Percentiles rank a stretch among this genome's conserved stretches.
Evolutionary conservation across 257 asterid genomes (phyloP).

Genomic region (Primulina eburnea): DNA sequence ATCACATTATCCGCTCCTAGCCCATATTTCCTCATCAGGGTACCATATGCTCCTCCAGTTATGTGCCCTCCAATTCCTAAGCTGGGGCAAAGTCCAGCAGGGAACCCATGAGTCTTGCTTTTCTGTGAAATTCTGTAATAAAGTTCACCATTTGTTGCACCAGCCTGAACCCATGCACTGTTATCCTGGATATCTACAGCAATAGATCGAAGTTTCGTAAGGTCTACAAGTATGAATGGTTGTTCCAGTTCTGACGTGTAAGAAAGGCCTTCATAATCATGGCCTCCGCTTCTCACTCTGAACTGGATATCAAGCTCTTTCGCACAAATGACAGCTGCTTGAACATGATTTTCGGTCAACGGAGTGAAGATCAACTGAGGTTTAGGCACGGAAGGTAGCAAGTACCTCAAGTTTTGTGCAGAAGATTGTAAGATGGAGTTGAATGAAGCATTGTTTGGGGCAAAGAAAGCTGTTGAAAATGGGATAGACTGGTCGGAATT

Average conservation of each 20-base stretch:
- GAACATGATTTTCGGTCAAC: conserved; percentile 40
- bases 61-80: conserved; percentile 68
- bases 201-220: conserved; percentile 35
- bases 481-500: conserved; percentile 49
- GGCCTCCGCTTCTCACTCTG: conserved; percentile 45
- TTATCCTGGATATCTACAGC: conserved; percentile 31
- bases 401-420: conserved; percentile 44
- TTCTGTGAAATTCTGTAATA: conserved; percentile 41
- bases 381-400: conserved; percentile 35
- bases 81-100: conserved; percentile 60
- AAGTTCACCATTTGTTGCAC: conserved; percentile 43
- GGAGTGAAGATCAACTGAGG: conserved; percentile 49
- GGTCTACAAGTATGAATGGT: conserved; percentile 35
- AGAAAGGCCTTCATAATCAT: conserved; percentile 45
- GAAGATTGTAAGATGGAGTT: conserved; percentile 37
- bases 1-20: conserved; percentile 58
- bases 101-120: conserved; percentile 39
- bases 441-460: conserved; percentile 47
- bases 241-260: conserved; percentile 29
- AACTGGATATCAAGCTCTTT: conserved; percentile 30
- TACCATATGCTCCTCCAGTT: conserved; percentile 65
- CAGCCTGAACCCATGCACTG: conserved; percentile 47
- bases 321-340: conserved; percentile 34
- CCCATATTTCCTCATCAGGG: conserved; percentile 55
- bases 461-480: conserved; percentile 40